These are phyloP conservation scores for Calycina herbarum DNA, from an alignment of 2,329 filamentous ascomycete genomes.

Conservation along the genomic window DNA sequence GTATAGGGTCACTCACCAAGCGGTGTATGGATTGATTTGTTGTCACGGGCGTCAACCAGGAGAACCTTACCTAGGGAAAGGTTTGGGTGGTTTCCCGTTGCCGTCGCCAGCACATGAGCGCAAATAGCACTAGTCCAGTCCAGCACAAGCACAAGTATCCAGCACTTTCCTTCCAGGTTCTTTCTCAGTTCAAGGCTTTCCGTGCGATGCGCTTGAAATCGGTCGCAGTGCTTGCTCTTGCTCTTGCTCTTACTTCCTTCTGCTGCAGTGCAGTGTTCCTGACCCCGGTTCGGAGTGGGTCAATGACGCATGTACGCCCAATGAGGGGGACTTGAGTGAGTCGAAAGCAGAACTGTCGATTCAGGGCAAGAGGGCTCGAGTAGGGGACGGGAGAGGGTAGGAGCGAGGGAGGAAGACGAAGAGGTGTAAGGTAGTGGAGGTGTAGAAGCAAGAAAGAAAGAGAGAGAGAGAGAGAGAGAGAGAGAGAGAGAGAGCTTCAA, in stretches of 20 bases:
- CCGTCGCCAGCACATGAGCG: conserved; percentile 16
- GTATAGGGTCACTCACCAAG: conserved; percentile 4
- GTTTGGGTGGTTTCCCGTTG: background rate
- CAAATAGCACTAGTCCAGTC: conserved; percentile 6
- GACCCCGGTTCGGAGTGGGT: background rate
- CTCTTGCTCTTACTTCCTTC: too few relatives aligned
- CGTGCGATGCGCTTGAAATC: background rate
- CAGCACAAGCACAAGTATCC: background rate
- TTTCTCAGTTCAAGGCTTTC: background rate
- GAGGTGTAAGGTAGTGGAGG: background rate
- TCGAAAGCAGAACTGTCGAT: background rate
- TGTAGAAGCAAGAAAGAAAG: background rate
- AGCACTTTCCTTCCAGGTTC: too few relatives aligned
- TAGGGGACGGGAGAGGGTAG: background rate
- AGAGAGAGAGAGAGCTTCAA: background rate
- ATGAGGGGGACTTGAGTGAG: background rate
- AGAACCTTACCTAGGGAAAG: conserved; percentile 7
- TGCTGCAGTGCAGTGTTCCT: background rate
- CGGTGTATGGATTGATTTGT: conserved; percentile 13
- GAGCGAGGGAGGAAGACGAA: background rate
- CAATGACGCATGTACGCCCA: conserved; percentile 1
- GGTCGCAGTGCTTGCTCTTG: too few relatives aligned
- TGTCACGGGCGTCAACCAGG: conserved; percentile 16
- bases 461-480: background rate
- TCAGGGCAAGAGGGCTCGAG: background rate